Evolutionary conservation across 2,329 filamentous ascomycete species (phyloP), one percentile per base, ranked within the genome.

Genomic region (Verticillium dahliae): DNA sequence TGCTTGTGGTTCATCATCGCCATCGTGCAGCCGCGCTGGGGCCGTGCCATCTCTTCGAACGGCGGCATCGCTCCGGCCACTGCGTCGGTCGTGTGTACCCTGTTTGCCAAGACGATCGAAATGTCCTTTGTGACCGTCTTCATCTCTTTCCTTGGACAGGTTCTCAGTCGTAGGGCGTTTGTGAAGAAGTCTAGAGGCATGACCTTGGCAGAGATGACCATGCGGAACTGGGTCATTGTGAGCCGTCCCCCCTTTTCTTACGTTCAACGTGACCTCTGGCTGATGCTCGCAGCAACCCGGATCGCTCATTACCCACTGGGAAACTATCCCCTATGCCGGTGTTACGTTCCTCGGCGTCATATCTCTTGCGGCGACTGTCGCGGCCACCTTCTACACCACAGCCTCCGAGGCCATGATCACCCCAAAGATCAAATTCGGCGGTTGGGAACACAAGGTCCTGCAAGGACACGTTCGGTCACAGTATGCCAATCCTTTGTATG

Each of bases 101-200:
- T 91, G 2, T 76, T 91, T 39, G 89, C 90, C 7, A 94, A 93
- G 73, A 84, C 88, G 0, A 90, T 93, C 57, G 91, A 94, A 73
- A 70, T 93, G 65, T 86, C 88, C 0, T 94, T 92, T 68, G 89
- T 91, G 3, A 91, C 90, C 0, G 86, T 91, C 0, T 90, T 91
- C 63, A 88, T 93, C 1, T 83, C 88, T 0, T 90, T 90, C 60
- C 71, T 93, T 0, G 91, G 91, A 0, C 91, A 95, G 70, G 83
- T 90, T 0, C 74, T 94, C 15, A 91, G 85, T n/a, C 81, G 89
- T 22, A 78, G 88, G 60, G 88, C 90, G 0, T 82, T 91, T 61
- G 80, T 81, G 31, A 82, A 80, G 60, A 77, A 80, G 9, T 82
- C 85, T 0, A 75, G 78, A 2, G 90, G 90, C 2, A 82, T 93